These are phyloP conservation scores for Trichomonas gallinae DNA, from an alignment of 208 protist genomes.

Conservation along the genomic window DNA sequence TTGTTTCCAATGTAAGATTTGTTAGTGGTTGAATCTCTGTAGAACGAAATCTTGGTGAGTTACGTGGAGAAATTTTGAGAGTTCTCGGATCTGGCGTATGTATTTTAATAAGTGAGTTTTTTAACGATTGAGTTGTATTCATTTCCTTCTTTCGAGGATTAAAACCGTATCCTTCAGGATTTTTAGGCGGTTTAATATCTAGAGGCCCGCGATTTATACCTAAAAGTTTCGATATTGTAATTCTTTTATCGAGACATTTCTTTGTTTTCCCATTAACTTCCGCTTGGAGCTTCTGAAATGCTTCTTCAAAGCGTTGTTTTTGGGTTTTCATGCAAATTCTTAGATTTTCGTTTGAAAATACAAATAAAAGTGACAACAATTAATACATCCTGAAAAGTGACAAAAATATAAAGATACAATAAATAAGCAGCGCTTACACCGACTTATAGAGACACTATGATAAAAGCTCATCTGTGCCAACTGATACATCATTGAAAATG, in stretches of 20 bases:
- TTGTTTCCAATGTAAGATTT: background rate
- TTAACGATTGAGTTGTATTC: background rate
- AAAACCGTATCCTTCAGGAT: background rate
- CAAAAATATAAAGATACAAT: too few species aligned
- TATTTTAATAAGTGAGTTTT: background rate
- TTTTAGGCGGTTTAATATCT: background rate
- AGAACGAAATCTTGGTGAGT: background rate
- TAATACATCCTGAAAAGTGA: too few species aligned
- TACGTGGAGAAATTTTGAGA: background rate
- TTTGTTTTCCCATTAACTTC: background rate
- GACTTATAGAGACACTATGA: too few species aligned
- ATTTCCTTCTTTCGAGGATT: background rate
- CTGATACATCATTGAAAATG: too few species aligned
- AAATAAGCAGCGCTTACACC: too few species aligned
- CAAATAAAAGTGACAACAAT: too few species aligned
- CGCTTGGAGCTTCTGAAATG: background rate
- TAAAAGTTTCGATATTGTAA: background rate
- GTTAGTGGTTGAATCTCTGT: background rate
- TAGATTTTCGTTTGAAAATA: background rate
- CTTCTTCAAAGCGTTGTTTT: background rate
- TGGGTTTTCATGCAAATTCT: background rate
- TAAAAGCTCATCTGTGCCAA: too few species aligned
- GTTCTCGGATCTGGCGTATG: background rate
- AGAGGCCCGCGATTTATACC: background rate
- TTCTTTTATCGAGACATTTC: background rate